Conservation (phyloP, 1,284 basidiomycete genomes). For the Cutaneotrichosporon sp. region DNA sequence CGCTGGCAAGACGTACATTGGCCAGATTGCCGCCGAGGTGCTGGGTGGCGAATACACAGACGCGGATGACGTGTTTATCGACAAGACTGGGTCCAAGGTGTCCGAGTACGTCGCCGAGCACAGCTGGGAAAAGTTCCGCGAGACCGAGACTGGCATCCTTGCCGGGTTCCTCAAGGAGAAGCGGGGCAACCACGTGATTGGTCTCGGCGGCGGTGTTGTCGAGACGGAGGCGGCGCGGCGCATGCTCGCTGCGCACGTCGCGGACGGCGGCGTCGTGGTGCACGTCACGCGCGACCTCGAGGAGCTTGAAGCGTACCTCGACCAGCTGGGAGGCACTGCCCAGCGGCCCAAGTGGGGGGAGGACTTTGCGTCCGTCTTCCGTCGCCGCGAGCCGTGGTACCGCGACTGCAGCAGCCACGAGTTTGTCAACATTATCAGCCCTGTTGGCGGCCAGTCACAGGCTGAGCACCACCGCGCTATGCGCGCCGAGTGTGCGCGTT, state of each 20-base stretch:
- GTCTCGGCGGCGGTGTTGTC: slow-evolving; percentile 91
- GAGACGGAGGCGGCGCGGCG: slow-evolving; percentile 73
- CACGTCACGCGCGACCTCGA: slow-evolving; percentile 66
- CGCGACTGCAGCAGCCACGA: slow-evolving; percentile 76
- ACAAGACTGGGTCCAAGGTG: slow-evolving; percentile 60
- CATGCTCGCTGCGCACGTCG: slow-evolving; percentile 64
- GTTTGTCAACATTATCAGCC: slow-evolving; percentile 63
- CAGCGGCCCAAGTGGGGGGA: slow-evolving; percentile 79
- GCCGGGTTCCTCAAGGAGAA: slow-evolving; percentile 59
- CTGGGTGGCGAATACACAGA: slow-evolving; percentile 79
- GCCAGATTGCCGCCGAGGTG: slow-evolving; percentile 66
- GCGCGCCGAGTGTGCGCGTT: slow-evolving; percentile 50
- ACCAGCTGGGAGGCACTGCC: slow-evolving; percentile 57
- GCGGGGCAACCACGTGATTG: slow-evolving; percentile 66
- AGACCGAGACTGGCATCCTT: slow-evolving; percentile 58
- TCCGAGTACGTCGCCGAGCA: slow-evolving; percentile 70
- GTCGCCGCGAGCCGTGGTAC: slow-evolving; percentile 81
- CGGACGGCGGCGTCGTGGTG: slow-evolving; percentile 60
- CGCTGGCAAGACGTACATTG: slow-evolving; percentile 89
- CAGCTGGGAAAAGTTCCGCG: slow-evolving; percentile 73
- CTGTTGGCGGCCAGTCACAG: slow-evolving; percentile 32
- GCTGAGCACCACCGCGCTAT: slow-evolving; percentile 39
- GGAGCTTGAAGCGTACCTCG: slow-evolving; percentile 71
- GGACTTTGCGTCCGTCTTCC: slow-evolving; percentile 72
- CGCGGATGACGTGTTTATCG: slow-evolving; percentile 75